These are phyloP conservation scores for Penicillium longicatenatum DNA, from an alignment of 495 filamentous ascomycete species.

Conservation along the genomic window DNA sequence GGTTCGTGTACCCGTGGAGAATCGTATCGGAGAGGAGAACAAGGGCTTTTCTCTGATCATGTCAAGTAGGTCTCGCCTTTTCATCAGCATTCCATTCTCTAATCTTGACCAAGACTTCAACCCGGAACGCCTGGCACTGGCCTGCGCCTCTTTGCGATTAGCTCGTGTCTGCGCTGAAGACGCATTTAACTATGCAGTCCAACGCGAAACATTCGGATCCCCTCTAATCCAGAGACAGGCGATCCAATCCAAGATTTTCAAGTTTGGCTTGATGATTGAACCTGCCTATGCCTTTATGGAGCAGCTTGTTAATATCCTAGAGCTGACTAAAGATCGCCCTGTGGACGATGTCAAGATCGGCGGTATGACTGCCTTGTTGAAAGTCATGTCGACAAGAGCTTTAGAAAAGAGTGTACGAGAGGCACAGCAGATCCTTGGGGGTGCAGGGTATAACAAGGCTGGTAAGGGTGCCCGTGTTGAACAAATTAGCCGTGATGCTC, in stretches of 20 bases:
- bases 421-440: slow-evolving; percentile 63
- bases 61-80: slow-evolving; percentile 37
- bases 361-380: slow-evolving; percentile 50
- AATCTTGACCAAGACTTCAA: slow-evolving; percentile 43
- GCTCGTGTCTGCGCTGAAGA: slow-evolving; percentile 51
- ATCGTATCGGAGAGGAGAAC: slow-evolving; percentile 49
- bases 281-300: slow-evolving; percentile 52
- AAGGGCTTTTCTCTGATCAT: slow-evolving; percentile 52
- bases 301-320: slow-evolving; percentile 49
- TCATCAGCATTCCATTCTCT: neutral
- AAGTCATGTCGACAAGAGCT: slow-evolving; percentile 56
- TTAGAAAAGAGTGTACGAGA: slow-evolving; percentile 60
- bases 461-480: slow-evolving; percentile 55
- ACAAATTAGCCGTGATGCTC: slow-evolving; percentile 58
- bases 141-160: slow-evolving; percentile 44
- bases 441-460: slow-evolving; percentile 55
- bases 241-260: slow-evolving; percentile 51
- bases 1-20: slow-evolving; percentile 45
- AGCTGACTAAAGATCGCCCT: slow-evolving; percentile 36
- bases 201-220: slow-evolving; percentile 51
- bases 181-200: slow-evolving; percentile 50
- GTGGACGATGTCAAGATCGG: slow-evolving; percentile 46
- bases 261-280: slow-evolving; percentile 52
- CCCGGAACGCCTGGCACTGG: slow-evolving; percentile 45
- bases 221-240: slow-evolving; percentile 48